Evolutionary conservation across 1,284 basidiomycete species (phyloP), one percentile per base, ranked within the genome.

Genomic region (Fomes fomentarius): DNA sequence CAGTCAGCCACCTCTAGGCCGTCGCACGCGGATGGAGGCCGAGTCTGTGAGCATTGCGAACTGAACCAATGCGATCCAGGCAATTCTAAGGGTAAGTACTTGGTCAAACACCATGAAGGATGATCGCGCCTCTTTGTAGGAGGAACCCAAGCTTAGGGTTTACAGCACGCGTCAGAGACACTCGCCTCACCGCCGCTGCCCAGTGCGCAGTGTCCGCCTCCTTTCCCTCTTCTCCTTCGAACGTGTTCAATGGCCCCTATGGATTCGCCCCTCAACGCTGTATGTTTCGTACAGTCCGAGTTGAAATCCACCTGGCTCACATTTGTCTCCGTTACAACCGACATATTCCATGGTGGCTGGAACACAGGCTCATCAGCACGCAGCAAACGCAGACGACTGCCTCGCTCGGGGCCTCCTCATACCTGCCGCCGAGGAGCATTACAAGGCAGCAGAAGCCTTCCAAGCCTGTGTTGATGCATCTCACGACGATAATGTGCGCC

Each of bases 361-460:
- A 28, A 55, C 15, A 50, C 69, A 93, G 90, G 90, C 90, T 19
- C 88, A 93, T 69, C 85, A 89, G 64, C 88, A 91, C 71, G 87
- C 88, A 51, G 84, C 84, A 19, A 87, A 87, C 65, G 90, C 89
- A 25, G 88, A 92, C 56, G 88, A 91, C 53, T 80, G 79, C 64
- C 66, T 80, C 37, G 76, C 75, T 12, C 79, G 82, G 54, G 87
- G 88, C 11, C 72, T 89, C 3, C 76, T 89, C 52, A 80, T 89
- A 30, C 82, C 81, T 37, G 87, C 91, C 7, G 76, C 82, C 30
- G 84, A 89, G 54, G 76, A 81, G 53, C 80, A 83, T 52, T 69
- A 74, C 58, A 87, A 85, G 65, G 89, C 90, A 28, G 89, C 89
- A 17, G 83, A 85, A 53, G 84, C 87, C 3, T 92, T 89, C 66